phyloP scores from a whole-genome alignment of 805 yeast genomes.

The Priceomyces haplophilus region DNA sequence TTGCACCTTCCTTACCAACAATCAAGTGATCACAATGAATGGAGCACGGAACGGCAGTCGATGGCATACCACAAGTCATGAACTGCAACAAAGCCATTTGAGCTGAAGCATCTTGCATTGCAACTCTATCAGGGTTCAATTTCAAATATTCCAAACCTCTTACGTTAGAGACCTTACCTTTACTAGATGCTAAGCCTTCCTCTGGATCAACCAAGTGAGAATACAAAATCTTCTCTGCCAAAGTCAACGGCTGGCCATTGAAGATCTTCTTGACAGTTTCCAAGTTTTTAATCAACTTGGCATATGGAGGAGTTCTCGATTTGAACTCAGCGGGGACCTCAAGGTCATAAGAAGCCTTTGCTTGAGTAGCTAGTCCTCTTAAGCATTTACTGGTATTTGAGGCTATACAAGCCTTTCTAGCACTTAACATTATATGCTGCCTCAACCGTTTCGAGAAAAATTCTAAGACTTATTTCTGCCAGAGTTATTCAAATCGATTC shows the following conservation, averaged over 20 bases:
- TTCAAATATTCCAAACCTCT: conserved; percentile 91
- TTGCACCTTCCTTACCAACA: conserved; percentile 94
- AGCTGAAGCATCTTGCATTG: conserved; percentile 99
- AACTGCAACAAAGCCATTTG: conserved; percentile 98
- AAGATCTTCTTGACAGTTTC: conserved; percentile 61
- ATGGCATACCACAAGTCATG: conserved; percentile 91
- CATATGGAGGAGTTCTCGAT: conserved; percentile 85
- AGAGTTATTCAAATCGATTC: background rate
- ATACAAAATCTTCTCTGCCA: conserved; percentile 92
- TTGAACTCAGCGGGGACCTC: conserved; percentile 57
- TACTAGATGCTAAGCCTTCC: conserved; percentile 57
- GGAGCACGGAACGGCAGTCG: conserved; percentile 89
- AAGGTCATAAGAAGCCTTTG: conserved; percentile 14
- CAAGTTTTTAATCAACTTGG: conserved; percentile 65
- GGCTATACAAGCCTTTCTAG: conserved; percentile 9
- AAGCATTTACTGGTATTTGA: conserved; percentile 5
- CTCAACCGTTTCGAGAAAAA: background rate
- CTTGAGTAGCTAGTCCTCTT: conserved; percentile 30
- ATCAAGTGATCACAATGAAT: conserved; percentile 98
- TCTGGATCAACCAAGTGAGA: conserved; percentile 90
- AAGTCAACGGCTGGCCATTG: conserved; percentile 72
- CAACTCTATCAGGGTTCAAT: conserved; percentile 95
- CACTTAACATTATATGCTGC: conserved; percentile 11
- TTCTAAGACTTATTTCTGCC: background rate
- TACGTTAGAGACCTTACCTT: conserved; percentile 48